Base-by-base conservation (phyloP, 2,329 filamentous ascomycete species). In the Penicillium glabrum region DNA sequence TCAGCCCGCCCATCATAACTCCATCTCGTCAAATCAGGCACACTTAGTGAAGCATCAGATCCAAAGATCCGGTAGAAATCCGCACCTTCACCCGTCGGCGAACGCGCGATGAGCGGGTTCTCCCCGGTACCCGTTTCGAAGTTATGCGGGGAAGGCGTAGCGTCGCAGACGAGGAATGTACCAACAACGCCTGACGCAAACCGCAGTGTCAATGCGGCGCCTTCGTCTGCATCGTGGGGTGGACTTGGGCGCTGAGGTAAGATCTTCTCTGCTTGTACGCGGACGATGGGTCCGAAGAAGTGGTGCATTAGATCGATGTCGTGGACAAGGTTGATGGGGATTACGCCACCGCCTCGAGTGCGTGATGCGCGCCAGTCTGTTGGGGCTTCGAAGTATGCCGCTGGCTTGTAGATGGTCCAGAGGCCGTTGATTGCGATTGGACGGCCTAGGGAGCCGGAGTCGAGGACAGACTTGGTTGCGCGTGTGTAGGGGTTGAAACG, bases 281-380 rank as follows among this genome's bases (percentile, higher is more conserved):
- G 72, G 0, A 67, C 65, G 26, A 87, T 81, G 0, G 81, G 78
- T 0, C 83, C 83, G 26, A 86, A 77, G 1, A 86, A 70, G 66
- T 81, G 80, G 46, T 86, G 83, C 19, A 87, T 71, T 0, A 85
- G 70, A 58, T 86, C 84, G 39, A 86, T 72, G 49, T 87, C 84
- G 62, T 87, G 84, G n/a, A 86, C 78, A 44, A 86, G 70, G 63
- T 86, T 87, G 58, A 86, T 86, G 3, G 81, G 71, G 8, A 86
- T 70, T 0, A 81, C 78, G 0, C 83, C 83, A 3, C 83, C 83
- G 1, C 79, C 80, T 2, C 73, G 67, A 5, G 65, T 69, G 2
- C 69, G 63, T 7, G 60, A 61, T 5, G 76, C 73, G 14, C 81
- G 76, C 83, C 84, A 86, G 39, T 78, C 76, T 0, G 72, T 71